phyloP scores from a whole-genome alignment of 2,329 filamentous ascomycete genomes.

The Penicillium sp. region DNA sequence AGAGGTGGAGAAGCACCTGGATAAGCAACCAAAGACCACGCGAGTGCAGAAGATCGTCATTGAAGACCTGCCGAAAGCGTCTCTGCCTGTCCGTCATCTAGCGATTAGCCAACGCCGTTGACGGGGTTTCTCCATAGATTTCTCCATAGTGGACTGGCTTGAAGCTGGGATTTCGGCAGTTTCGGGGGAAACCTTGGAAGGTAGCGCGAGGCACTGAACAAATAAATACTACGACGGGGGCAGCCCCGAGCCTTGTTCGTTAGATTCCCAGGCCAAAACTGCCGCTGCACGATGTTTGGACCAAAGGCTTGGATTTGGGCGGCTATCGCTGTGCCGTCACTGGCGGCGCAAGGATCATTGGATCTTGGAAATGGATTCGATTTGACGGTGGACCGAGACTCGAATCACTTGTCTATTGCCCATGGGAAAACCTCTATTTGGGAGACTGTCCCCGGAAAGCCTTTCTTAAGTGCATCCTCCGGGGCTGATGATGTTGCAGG shows the following conservation, averaged over 20 bases:
- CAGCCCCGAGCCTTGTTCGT: no score
- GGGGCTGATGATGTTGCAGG: slow-evolving; percentile 23
- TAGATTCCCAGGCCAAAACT: not conserved
- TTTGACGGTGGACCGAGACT: slow-evolving; percentile 8
- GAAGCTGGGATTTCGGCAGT: not conserved
- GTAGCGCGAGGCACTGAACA: not conserved
- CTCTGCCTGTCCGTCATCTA: not conserved
- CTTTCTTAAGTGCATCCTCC: slow-evolving; percentile 27
- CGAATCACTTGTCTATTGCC: slow-evolving; percentile 17
- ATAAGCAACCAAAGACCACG: not conserved
- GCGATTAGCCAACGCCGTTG: not conserved
- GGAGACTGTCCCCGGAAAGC: slow-evolving; percentile 19
- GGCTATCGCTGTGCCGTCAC: slow-evolving; percentile 14
- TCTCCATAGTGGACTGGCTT: not conserved
- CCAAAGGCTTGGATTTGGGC: slow-evolving; percentile 19
- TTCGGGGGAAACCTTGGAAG: not conserved
- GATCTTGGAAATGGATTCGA: slow-evolving; percentile 22
- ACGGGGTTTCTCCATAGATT: not conserved
- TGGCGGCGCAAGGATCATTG: slow-evolving; percentile 15
- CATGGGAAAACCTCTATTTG: slow-evolving; percentile 15
- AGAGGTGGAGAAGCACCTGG: not conserved
- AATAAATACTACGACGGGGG: not conserved
- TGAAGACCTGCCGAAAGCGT: not conserved
- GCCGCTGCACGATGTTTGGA: slow-evolving; percentile 15
- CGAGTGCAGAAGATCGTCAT: not conserved